Percentiles rank a stretch among this genome's conserved stretches.
phyloP scores from a whole-genome alignment of 164 flowering plant species.

The Kingdonia uniflora region DNA sequence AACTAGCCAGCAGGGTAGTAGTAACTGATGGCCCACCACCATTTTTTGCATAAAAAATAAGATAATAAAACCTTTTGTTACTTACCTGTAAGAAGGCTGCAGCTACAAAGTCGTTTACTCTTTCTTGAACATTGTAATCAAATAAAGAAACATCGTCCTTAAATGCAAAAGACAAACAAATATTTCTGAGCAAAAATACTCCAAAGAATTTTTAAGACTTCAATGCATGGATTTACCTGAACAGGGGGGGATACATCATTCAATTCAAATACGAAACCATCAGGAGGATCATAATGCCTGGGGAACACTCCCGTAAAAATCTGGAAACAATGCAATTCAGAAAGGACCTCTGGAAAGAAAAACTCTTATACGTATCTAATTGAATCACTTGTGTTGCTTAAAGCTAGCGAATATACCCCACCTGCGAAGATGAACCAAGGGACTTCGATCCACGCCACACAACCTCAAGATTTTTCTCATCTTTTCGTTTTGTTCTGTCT shows the following conservation, averaged over 20 bases:
- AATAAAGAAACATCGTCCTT: slow-evolving; percentile 47
- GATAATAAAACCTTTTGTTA: no score
- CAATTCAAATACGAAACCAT: slow-evolving; percentile 45
- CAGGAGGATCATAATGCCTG: slow-evolving; percentile 53
- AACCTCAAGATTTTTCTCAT: slow-evolving; percentile 74
- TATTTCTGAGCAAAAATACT: not conserved
- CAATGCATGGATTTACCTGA: slow-evolving; percentile 29
- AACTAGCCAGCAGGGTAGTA: not conserved
- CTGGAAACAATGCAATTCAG: slow-evolving; percentile 19
- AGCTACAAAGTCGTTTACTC: slow-evolving; percentile 81
- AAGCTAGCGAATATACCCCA: slow-evolving; percentile 1
- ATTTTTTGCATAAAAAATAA: no score
- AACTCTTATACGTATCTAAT: no score
- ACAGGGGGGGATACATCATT: slow-evolving; percentile 42
- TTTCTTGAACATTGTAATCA: slow-evolving; percentile 88
- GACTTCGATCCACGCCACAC: slow-evolving; percentile 80
- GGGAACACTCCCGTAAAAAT: slow-evolving; percentile 57
- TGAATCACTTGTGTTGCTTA: no score
- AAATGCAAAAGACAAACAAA: slow-evolving; percentile 6
- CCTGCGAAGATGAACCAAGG: slow-evolving; percentile 53
- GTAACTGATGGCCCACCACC: no score
- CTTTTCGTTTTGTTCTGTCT: slow-evolving; percentile 70
- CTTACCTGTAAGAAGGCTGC: slow-evolving; percentile 77
- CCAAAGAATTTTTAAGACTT: not conserved
- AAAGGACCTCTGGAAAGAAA: not conserved